Base-by-base conservation (phyloP, 2,329 filamentous ascomycete species). In the Karstenula rhodostoma region DNA sequence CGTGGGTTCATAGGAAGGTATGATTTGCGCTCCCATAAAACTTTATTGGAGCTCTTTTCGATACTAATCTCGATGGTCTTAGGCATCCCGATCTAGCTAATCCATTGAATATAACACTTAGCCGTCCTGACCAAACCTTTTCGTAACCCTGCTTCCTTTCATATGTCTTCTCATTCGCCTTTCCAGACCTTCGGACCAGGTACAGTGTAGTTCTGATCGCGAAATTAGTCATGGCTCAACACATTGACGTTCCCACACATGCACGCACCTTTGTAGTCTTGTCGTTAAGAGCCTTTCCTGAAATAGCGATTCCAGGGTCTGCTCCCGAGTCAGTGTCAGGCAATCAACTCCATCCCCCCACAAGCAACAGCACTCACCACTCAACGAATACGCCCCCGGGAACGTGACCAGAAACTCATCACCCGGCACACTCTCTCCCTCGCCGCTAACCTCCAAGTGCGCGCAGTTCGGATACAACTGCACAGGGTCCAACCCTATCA, bases 401-500 rank as follows among this genome's bases (percentile, higher is more conserved):
- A 63, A 63, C 49, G 55, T 49, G n/a, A 63, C 61, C 58, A 63
- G 33, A 29, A 19, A 63, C 12, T 63, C 61, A 6, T 53, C 58
- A n/a, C 49, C 35, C 1, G 61, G 57, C 22, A 58, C 54, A 27
- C 10, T 22, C 29, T 13, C n/a, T 1, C 61, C 61, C 3, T 23
- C 15, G 7, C 61, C 61, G 3, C 22, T 3, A 15, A 63, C 44
- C 44, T 63, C 56, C 44, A 63, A 48, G 12, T 57, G 48, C n/a
- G 58, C 61, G 49, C 61, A 63, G 15, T 60, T 52, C 23, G 61
- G 61, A 58, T 63, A 63, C 22, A 60, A 63, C 27, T 63, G 61
- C 9, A 59, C 37, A 2, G 58, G 61, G 22, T 42, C 13, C 50
- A 60, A 48, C 43, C 58, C 58, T 4, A 60, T 7, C n/a, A 42